Evolutionary conservation across 345 rosid genomes (phyloP), one percentile per base, ranked within the genome.

Genomic region (Euphorbia lathyris): DNA sequence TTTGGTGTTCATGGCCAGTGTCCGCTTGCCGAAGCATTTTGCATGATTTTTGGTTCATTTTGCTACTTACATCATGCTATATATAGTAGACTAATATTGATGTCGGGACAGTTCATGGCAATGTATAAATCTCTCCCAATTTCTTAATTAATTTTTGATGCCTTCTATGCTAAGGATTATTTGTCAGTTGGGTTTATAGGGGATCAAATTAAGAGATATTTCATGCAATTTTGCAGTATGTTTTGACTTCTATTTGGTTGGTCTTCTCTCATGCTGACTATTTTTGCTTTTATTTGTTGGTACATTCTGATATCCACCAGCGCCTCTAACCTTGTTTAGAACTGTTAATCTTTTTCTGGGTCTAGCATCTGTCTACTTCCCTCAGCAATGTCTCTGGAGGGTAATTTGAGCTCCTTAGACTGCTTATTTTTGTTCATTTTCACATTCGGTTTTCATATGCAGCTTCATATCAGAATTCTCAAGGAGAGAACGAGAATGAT

Each of bases 401-500:
- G 26, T 20, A 8, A 1, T 7, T 40, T 45, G 2, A 5, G 22
- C 45, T 11, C 30, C 14, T 29, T 6, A 14, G 0, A 25, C 12
- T 67, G 2, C n/a, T 55, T 9, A 29, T 55, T 53, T 22, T 56
- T 40, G 10, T 66, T 59, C 66, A 29, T 73, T 55, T 7, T 57
- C 50, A 23, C 42, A 38, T 75, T 68, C 72, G 55, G 58, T 77
- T 78, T 61, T 73, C 66, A 26, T 65, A 50, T 86, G 92, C 96
- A 94, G 98, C 88, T 72, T 85, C 96, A n/a, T 85, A 82, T 81
- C 89, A 82, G 86, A 83, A 76, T 77, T 69, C 82, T 66, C 90
- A 79, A 72, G 75, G 62, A 67, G 98, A 94, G 47, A 78, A 58
- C 71, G 98, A 94, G 58, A 80, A 73, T 62, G 97, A 94, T 77